Evolutionary conservation across 768 basidiomycete species (phyloP).

Genomic region (Postia placenta): DNA sequence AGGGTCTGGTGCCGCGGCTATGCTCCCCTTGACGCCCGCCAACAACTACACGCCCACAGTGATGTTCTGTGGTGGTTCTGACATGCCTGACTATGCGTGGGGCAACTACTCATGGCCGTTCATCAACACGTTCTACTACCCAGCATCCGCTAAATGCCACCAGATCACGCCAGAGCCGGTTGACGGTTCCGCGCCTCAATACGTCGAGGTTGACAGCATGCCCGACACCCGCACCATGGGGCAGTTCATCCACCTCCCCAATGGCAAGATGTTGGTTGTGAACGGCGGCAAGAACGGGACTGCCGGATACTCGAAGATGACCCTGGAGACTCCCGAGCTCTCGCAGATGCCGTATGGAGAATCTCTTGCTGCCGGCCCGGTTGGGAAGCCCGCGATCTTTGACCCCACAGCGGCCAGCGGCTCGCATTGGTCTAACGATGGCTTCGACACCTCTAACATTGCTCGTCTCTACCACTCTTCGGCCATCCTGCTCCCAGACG

Average conservation of each 20-base stretch:
- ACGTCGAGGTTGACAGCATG: constrained; percentile 72
- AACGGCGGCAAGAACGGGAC: constrained; percentile 86
- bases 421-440: constrained; percentile 64
- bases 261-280: constrained; percentile 70
- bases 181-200: constrained; percentile 54
- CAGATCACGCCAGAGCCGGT: constrained; percentile 81
- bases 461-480: constrained; percentile 89
- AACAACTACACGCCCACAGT: constrained; percentile 86
- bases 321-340: constrained; percentile 26
- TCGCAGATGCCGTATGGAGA: constrained; percentile 61
- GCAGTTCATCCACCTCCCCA: constrained; percentile 80
- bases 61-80: constrained; percentile 86
- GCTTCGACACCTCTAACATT: constrained; percentile 55
- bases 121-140: constrained; percentile 68
- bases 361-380: constrained; percentile 76
- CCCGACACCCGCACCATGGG: constrained; percentile 82
- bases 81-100: constrained; percentile 67
- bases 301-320: constrained; percentile 69
- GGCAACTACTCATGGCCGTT: constrained; percentile 73
- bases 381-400: constrained; percentile 77
- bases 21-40: constrained; percentile 86
- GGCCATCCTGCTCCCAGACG: constrained; percentile 85
- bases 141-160: constrained; percentile 69
- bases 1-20: constrained; percentile 80
- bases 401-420: constrained; percentile 70